Evolutionary conservation across 1,284 basidiomycete genomes (phyloP), one percentile per base, ranked within the genome.

Genomic region (Pseudozyma thailandica): DNA sequence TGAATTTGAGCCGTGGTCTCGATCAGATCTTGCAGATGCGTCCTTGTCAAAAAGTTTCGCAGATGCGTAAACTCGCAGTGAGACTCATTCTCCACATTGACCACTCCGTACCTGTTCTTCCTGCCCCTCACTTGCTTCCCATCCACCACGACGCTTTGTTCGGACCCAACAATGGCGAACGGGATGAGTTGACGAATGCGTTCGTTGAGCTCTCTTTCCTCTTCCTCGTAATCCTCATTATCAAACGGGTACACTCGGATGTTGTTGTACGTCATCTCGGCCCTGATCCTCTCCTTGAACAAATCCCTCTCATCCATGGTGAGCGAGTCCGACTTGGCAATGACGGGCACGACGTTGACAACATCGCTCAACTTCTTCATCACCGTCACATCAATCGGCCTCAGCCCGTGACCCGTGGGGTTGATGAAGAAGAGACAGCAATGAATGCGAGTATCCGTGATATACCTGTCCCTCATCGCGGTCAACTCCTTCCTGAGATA

Each of bases 321-420:
- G 85, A 98, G 86, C 71, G 90, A 91, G 85, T 98, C 95, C n/a
- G 92, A 88, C 88, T 98, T 98, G 78, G 96, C 95, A 82, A 98
- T 98, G 65, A 98, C 92, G 13, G 95, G 96, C 6, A 98, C 94
- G 46, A 98, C 95, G 80, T 98, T 98, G 84, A 97, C 95, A 37
- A 98, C 95, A 84, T 98, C 95, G 83, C 90, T 91, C 55, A 98
- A 87, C 87, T 97, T 98, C 88, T 98, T 98, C 90, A 98, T 93
- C 72, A 98, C 95, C 75, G 93, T 94, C 47, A 98, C 91, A 82
- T 98, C 96, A 82, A 98, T 95, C 75, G 77, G 61, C 13, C 75
- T 69, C 28, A 82, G 56, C 4, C 77, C 76, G 44, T 82, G 81
- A 6, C 81, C 80, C 16, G 81, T 80, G 9, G 80, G 80, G 85